These are phyloP conservation scores for Penicillium sp. DNA, from an alignment of 2,329 filamentous ascomycete genomes.

Conservation along the genomic window DNA sequence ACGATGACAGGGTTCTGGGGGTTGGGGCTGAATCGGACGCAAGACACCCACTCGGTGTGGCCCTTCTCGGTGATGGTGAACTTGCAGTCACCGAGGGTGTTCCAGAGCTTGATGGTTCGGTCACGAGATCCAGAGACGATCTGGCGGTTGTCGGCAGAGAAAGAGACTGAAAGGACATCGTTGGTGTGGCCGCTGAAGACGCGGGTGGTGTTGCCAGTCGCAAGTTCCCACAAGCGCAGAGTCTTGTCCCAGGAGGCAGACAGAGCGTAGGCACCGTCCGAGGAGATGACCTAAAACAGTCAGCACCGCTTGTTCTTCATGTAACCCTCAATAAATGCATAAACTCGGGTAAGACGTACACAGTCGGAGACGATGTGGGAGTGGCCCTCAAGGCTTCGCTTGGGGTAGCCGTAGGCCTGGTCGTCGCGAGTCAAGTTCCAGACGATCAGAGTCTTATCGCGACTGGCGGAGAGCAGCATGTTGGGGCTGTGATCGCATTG, in stretches of 20 bases:
- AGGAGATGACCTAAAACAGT: conserved; percentile 82
- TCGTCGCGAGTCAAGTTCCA: conserved; percentile 99
- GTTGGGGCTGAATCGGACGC: conserved; percentile 99
- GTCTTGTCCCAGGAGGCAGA: conserved; percentile 99
- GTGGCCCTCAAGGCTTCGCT: conserved; percentile 97
- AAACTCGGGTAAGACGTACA: conserved; percentile 59
- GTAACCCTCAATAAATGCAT: not conserved
- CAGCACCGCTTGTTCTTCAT: conserved; percentile 13
- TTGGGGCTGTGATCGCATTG: conserved; percentile 66
- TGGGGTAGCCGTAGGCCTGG: conserved; percentile 96
- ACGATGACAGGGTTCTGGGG: conserved; percentile 99
- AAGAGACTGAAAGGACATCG: conserved; percentile 98
- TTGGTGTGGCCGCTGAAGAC: conserved; percentile 99
- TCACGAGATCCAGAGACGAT: conserved; percentile 98
- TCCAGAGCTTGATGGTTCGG: conserved; percentile 99
- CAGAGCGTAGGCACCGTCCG: conserved; percentile 97
- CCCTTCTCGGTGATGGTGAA: conserved; percentile 99
- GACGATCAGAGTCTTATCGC: conserved; percentile 99
- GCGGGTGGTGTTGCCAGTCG: conserved; percentile 93
- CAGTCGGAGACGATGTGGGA: conserved; percentile 99
- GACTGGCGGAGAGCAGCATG: conserved; percentile 96
- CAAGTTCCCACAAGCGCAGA: conserved; percentile 98
- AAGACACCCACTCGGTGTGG: conserved; percentile 99
- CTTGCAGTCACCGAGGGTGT: conserved; percentile 99
- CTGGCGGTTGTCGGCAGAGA: conserved; percentile 99